Percentiles rank a stretch among this genome's conserved stretches.
These are phyloP conservation scores for Pleurotus giganteus DNA, from an alignment of 768 basidiomycete genomes.

Conservation along the genomic window DNA sequence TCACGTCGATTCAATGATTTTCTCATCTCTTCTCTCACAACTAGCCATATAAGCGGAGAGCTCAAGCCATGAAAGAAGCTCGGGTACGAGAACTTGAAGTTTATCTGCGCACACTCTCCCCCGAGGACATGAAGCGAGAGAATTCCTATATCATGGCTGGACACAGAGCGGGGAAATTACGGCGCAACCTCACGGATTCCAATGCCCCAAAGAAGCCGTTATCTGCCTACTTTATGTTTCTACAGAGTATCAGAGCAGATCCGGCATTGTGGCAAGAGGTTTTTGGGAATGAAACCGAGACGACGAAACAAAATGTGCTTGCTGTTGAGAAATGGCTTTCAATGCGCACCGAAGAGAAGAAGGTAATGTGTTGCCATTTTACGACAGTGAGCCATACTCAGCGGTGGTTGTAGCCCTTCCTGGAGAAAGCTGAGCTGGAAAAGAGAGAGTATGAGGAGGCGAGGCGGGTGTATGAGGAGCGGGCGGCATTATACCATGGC, in stretches of 20 bases:
- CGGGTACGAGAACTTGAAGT: slow-evolving; percentile 79
- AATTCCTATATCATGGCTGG: slow-evolving; percentile 89
- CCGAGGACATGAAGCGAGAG: slow-evolving; percentile 93
- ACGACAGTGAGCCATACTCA: neutral
- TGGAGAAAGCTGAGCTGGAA: slow-evolving; percentile 92
- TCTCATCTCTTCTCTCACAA: too few relatives aligned
- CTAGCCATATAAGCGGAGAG: slow-evolving; percentile 84
- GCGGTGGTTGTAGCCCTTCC: slow-evolving; percentile 64
- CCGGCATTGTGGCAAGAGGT: slow-evolving; percentile 71
- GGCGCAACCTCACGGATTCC: slow-evolving; percentile 95
- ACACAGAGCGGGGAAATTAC: slow-evolving; percentile 88
- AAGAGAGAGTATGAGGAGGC: slow-evolving; percentile 92
- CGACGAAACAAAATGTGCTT: slow-evolving; percentile 90
- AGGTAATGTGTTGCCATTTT: slow-evolving; percentile 48
- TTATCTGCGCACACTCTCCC: slow-evolving; percentile 87
- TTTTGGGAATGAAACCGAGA: slow-evolving; percentile 89
- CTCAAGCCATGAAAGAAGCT: slow-evolving; percentile 79
- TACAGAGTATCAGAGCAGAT: slow-evolving; percentile 85
- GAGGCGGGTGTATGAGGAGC: slow-evolving; percentile 84
- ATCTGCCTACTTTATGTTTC: slow-evolving; percentile 92
- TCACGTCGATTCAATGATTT: slow-evolving; percentile 18
- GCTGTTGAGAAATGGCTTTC: slow-evolving; percentile 92
- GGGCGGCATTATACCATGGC: slow-evolving; percentile 56
- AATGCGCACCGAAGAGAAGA: slow-evolving; percentile 91
- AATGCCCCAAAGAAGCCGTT: slow-evolving; percentile 97